These are phyloP conservation scores for Beauveria sp. DNA, from an alignment of 2,329 filamentous ascomycete species.

Conservation along the genomic window DNA sequence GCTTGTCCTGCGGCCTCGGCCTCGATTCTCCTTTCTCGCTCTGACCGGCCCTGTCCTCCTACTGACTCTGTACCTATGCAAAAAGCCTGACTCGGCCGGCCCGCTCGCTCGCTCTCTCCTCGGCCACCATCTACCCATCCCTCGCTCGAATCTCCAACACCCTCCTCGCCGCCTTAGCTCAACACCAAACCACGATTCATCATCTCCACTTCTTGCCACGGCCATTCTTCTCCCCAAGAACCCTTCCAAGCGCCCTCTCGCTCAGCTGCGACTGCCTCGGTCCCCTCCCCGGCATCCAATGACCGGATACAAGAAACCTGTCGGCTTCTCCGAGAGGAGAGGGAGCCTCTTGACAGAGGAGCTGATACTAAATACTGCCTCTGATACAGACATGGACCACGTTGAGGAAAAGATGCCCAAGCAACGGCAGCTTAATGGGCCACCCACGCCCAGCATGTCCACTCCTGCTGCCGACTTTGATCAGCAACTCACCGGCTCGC, in stretches of 20 bases:
- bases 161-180: background rate
- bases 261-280: background rate
- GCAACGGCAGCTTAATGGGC: slow-evolving; percentile 41
- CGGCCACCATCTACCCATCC: background rate
- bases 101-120: slow-evolving; percentile 4
- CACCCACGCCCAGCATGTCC: slow-evolving; percentile 59
- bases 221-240: background rate
- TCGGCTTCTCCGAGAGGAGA: slow-evolving; percentile 55
- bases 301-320: slow-evolving; percentile 39
- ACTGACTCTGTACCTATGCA: slow-evolving; percentile 3
- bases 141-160: background rate
- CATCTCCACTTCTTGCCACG: background rate
- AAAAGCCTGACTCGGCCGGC: slow-evolving; percentile 10
- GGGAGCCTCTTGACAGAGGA: slow-evolving; percentile 52
- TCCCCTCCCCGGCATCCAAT: slow-evolving; percentile 20
- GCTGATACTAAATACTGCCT: slow-evolving; percentile 43
- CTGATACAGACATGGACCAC: slow-evolving; percentile 34
- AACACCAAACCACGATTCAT: background rate
- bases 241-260: background rate
- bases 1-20: background rate
- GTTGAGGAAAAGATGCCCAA: slow-evolving; percentile 46
- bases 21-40: background rate
- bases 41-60: background rate
- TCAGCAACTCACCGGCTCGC: slow-evolving; percentile 51
- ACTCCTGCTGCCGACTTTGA: slow-evolving; percentile 58